A percentile compares a stretch with the other conserved stretches of the same genome.
Conservation (phyloP, 352 stramenopile genomes). For the Globisporangium orthogonon region DNA sequence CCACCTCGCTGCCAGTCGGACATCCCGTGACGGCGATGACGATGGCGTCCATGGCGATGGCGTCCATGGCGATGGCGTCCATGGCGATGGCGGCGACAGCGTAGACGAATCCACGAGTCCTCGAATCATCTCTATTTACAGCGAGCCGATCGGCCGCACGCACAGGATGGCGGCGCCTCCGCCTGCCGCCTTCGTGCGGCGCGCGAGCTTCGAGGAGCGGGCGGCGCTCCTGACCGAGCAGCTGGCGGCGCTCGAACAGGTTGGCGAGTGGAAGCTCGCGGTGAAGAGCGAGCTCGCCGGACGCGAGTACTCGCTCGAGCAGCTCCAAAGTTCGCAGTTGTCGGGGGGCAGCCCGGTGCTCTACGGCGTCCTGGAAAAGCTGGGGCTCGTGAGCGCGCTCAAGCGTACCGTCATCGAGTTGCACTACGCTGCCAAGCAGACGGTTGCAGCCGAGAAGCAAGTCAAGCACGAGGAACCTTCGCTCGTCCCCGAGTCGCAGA, state of each 20-base stretch:
- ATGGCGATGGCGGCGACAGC: too few relatives aligned
- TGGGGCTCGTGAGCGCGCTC: slow-evolving; percentile 38
- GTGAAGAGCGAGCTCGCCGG: slow-evolving; percentile 41
- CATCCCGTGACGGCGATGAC: too few relatives aligned
- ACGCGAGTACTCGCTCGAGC: slow-evolving; percentile 35
- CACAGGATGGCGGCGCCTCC: neutral
- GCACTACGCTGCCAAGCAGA: slow-evolving; percentile 35
- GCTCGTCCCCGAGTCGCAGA: slow-evolving; percentile 17
- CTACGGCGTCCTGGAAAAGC: slow-evolving; percentile 44
- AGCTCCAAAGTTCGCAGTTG: slow-evolving; percentile 29
- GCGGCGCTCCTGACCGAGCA: slow-evolving; percentile 38
- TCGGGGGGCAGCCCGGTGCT: slow-evolving; percentile 27
- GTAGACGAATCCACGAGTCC: too few relatives aligned
- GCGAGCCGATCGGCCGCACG: too few relatives aligned
- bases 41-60: too few relatives aligned
- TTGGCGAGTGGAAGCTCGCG: slow-evolving; percentile 46
- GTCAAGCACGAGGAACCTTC: slow-evolving; percentile 18
- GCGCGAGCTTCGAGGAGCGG: slow-evolving; percentile 38
- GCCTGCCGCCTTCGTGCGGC: slow-evolving; percentile 3
- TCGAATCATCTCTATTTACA: too few relatives aligned
- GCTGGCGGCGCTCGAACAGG: slow-evolving; percentile 31
- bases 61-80: too few relatives aligned
- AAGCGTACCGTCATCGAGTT: slow-evolving; percentile 58
- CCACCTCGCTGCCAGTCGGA: too few relatives aligned
- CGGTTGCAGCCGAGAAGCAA: slow-evolving; percentile 12